These are phyloP conservation scores for Geum urbanum DNA, from an alignment of 306 rosid genomes.

Conservation along the genomic window DNA sequence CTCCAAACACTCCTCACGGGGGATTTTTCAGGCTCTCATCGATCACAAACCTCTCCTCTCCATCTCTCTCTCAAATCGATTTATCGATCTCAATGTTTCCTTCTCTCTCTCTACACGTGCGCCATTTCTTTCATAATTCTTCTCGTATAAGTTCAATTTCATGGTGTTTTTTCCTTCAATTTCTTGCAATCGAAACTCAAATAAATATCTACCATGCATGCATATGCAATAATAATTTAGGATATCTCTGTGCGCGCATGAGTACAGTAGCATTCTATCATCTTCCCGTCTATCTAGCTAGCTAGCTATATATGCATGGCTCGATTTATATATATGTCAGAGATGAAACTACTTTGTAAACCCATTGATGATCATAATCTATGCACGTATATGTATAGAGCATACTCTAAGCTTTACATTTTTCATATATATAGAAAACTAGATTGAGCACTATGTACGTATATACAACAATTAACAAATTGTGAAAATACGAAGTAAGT, in stretches of 20 bases:
- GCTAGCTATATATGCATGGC: background rate
- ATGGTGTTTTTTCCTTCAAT: background rate
- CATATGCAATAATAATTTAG: background rate
- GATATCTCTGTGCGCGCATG: constrained; percentile 5
- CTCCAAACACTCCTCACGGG: constrained; percentile 99
- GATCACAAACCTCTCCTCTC: constrained; percentile 6
- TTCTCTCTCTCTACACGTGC: constrained; percentile 70
- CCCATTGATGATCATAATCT: background rate
- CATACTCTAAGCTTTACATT: too few species aligned
- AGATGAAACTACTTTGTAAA: background rate
- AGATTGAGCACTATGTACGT: too few species aligned
- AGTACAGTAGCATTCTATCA: background rate
- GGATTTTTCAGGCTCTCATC: constrained; percentile 33
- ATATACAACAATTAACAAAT: too few species aligned
- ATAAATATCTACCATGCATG: background rate
- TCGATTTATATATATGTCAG: too few species aligned
- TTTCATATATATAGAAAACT: too few species aligned
- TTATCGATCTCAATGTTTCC: constrained; percentile 8
- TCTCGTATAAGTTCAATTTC: constrained; percentile 23
- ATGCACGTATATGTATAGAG: too few species aligned
- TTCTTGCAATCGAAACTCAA: constrained; percentile 23
- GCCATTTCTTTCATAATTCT: constrained; percentile 42
- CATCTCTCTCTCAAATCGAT: constrained; percentile 10
- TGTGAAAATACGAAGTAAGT: too few species aligned
- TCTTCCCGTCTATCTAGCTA: background rate